Conservation (phyloP, 2,329 filamentous ascomycete genomes). For the Tricladium varicosporioides region DNA sequence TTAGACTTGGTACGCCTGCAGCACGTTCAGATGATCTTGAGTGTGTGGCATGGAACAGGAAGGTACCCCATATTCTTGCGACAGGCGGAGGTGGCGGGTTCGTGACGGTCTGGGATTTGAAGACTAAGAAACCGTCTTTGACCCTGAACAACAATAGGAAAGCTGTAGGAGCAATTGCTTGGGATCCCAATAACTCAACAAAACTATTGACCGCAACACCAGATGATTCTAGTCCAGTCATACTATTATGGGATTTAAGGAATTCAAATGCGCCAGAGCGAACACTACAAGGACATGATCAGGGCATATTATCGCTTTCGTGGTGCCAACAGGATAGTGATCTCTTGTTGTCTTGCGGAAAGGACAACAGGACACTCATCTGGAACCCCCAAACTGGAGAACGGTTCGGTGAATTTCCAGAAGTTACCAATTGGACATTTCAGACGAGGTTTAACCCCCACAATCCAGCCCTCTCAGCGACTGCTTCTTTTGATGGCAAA, state of each 20-base stretch:
- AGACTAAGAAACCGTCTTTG: slow-evolving; percentile 95
- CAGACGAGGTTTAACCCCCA: slow-evolving; percentile 90
- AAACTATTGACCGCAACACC: slow-evolving; percentile 91
- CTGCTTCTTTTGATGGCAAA: slow-evolving; percentile 95
- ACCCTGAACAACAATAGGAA: slow-evolving; percentile 94
- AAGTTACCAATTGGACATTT: slow-evolving; percentile 99
- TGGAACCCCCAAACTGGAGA: slow-evolving; percentile 96
- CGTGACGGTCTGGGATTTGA: slow-evolving; percentile 97
- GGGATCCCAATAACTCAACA: slow-evolving; percentile 94
- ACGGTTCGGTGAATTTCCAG: slow-evolving; percentile 85
- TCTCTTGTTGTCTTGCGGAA: slow-evolving; percentile 87
- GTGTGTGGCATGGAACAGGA: slow-evolving; percentile 97
- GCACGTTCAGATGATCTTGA: slow-evolving; percentile 94
- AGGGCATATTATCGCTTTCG: slow-evolving; percentile 87
- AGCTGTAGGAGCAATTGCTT: slow-evolving; percentile 90
- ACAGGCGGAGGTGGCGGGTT: slow-evolving; percentile 92
- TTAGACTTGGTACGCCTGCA: slow-evolving; percentile 81
- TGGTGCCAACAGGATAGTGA: slow-evolving; percentile 94
- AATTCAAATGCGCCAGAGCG: slow-evolving; percentile 94
- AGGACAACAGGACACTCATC: slow-evolving; percentile 91
- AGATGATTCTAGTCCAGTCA: slow-evolving; percentile 82
- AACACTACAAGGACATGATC: slow-evolving; percentile 87
- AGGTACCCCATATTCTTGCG: slow-evolving; percentile 92
- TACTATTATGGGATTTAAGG: slow-evolving; percentile 90
- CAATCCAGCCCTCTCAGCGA: slow-evolving; percentile 89